These are phyloP conservation scores for Didymella exigua DNA, from an alignment of 2,329 filamentous ascomycete species.

Conservation along the genomic window DNA sequence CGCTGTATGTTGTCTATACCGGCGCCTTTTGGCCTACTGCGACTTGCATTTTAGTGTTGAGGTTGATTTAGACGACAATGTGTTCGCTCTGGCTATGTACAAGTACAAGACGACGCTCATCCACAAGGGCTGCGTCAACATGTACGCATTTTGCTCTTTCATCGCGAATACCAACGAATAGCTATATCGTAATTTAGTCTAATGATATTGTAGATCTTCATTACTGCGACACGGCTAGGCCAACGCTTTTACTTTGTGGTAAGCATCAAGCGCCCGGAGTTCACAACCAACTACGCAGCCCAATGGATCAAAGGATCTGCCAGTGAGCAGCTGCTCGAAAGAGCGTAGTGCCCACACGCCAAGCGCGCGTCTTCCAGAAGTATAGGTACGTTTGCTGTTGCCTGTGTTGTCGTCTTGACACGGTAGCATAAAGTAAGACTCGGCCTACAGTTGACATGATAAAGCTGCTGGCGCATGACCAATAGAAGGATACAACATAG, in stretches of 20 bases:
- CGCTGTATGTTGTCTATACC: slow-evolving; percentile 11
- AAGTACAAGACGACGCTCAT: background rate
- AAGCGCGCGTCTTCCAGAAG: background rate
- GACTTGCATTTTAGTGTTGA: background rate
- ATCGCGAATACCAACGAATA: background rate
- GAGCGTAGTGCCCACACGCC: slow-evolving; percentile 5
- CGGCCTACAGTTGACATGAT: background rate
- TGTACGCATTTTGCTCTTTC: background rate
- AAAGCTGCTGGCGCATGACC: background rate
- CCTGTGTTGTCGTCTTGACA: background rate
- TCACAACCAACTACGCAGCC: background rate
- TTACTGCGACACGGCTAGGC: background rate
- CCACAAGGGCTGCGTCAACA: background rate
- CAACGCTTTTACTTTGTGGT: background rate
- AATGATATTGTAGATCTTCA: background rate
- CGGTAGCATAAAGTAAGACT: background rate
- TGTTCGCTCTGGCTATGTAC: background rate
- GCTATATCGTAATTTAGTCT: background rate
- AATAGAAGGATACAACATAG: background rate
- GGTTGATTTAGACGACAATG: background rate
- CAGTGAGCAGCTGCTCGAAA: slow-evolving; percentile 4
- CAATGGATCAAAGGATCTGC: background rate
- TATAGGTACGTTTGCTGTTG: background rate
- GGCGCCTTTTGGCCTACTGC: background rate
- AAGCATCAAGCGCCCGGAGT: background rate